phyloP scores from a whole-genome alignment of 1,284 basidiomycete genomes.

The Volvariella surrecta region DNA sequence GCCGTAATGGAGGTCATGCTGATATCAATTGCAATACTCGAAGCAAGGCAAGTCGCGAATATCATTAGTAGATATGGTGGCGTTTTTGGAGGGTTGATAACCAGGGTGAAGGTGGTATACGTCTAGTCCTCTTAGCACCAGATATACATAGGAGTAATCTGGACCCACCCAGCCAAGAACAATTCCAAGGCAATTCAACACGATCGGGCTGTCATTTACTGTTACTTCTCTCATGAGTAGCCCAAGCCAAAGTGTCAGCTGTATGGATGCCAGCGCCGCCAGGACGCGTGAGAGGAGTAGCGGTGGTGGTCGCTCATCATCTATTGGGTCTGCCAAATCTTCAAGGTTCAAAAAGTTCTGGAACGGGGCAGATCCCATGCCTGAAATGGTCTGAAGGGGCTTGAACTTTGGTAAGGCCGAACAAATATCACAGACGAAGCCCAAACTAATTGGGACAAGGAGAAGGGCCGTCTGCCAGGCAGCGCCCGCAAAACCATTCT shows the following conservation, averaged over 20 bases:
- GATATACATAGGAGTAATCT: too few species aligned
- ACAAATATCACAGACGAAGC: background rate
- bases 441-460: background rate
- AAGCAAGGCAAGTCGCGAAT: constrained; percentile 29
- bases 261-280: constrained; percentile 24
- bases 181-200: constrained; percentile 15
- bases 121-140: too few species aligned
- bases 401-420: background rate
- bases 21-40: constrained; percentile 28
- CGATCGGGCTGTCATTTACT: constrained; percentile 12
- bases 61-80: constrained; percentile 44
- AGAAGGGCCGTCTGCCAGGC: background rate
- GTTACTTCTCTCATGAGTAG: constrained; percentile 27
- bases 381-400: background rate
- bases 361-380: background rate
- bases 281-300: constrained; percentile 14
- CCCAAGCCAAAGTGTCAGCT: constrained; percentile 26
- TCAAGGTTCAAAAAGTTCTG: background rate
- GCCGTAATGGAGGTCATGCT: constrained; percentile 16
- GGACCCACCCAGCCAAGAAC: constrained; percentile 35
- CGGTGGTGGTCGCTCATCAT: background rate
- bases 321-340: background rate
- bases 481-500: too few species aligned
- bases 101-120: constrained; percentile 32
- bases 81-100: constrained; percentile 33